These are phyloP conservation scores for Apophysomyces trapeziformis DNA, from an alignment of 371 early-diverging fungal species.

Conservation along the genomic window DNA sequence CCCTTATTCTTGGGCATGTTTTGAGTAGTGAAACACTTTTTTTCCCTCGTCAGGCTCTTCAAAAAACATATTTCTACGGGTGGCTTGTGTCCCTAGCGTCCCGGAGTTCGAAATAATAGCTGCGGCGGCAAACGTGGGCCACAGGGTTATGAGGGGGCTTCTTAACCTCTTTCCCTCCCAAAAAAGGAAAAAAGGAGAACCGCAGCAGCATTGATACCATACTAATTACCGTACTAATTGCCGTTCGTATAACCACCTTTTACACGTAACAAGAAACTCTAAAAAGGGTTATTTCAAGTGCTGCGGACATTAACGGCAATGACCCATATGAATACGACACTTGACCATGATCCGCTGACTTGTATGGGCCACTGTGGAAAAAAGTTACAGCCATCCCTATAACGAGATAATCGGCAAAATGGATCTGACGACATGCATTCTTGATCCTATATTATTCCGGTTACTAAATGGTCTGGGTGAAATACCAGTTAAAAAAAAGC, in stretches of 20 bases:
- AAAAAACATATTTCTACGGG: background rate
- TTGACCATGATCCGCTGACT: background rate
- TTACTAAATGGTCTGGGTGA: too few species aligned
- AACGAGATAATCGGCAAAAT: background rate
- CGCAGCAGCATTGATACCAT: too few species aligned
- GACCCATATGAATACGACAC: too few species aligned
- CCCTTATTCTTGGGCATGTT: constrained; percentile 91
- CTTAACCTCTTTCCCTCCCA: too few species aligned
- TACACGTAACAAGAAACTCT: too few species aligned
- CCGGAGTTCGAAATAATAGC: background rate
- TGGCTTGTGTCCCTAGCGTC: background rate
- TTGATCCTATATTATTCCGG: background rate
- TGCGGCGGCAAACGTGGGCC: background rate
- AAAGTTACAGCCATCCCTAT: background rate
- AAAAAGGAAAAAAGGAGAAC: too few species aligned
- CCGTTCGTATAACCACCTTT: too few species aligned
- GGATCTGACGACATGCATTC: background rate
- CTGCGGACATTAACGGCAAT: too few species aligned
- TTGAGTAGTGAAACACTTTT: background rate
- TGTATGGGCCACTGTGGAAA: background rate
- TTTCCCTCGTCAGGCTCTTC: background rate
- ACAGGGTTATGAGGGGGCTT: too few species aligned
- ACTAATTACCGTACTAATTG: too few species aligned
- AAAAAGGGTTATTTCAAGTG: too few species aligned
- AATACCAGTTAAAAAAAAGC: too few species aligned